phyloP scores from a whole-genome alignment of 2,329 filamentous ascomycete species.

The Trichocomaceae sp. region DNA sequence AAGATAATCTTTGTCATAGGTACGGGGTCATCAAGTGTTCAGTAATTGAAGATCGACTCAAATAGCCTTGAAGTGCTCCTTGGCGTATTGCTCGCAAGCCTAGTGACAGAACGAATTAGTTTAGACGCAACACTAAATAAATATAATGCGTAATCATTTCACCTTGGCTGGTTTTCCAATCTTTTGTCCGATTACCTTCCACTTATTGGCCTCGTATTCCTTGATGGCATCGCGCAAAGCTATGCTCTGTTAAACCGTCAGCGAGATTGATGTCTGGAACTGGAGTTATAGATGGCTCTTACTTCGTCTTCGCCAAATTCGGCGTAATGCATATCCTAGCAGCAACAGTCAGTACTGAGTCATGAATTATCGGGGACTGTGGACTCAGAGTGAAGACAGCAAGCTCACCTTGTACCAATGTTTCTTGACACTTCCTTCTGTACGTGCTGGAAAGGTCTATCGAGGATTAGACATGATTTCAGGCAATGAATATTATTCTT shows the following conservation, averaged over 20 bases:
- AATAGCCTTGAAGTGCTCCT: slow-evolving; percentile 70
- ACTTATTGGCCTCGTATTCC: slow-evolving; percentile 97
- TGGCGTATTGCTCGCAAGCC: slow-evolving; percentile 89
- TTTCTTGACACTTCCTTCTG: slow-evolving; percentile 97
- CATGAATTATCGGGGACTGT: slow-evolving; percentile 15
- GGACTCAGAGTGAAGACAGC: background rate
- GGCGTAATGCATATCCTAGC: slow-evolving; percentile 92
- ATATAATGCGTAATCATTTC: slow-evolving; percentile 18
- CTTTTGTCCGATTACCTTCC: slow-evolving; percentile 95
- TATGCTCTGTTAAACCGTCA: slow-evolving; percentile 27
- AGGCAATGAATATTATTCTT: background rate
- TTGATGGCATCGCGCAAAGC: slow-evolving; percentile 84
- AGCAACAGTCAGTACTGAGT: slow-evolving; percentile 19
- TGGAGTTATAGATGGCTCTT: slow-evolving; percentile 26
- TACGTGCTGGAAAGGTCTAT: slow-evolving; percentile 83
- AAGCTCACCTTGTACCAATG: slow-evolving; percentile 90
- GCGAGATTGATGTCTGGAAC: background rate
- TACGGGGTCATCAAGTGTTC: background rate
- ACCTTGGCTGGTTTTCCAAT: slow-evolving; percentile 97
- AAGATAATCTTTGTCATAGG: background rate
- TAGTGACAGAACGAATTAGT: slow-evolving; percentile 32
- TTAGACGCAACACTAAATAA: slow-evolving; percentile 15
- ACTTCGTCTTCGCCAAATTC: slow-evolving; percentile 98
- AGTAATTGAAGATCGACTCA: slow-evolving; percentile 10
- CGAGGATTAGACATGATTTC: slow-evolving; percentile 5